These are phyloP conservation scores for Neonectria magnoliae DNA, from an alignment of 2,329 filamentous ascomycete species.

Conservation along the genomic window DNA sequence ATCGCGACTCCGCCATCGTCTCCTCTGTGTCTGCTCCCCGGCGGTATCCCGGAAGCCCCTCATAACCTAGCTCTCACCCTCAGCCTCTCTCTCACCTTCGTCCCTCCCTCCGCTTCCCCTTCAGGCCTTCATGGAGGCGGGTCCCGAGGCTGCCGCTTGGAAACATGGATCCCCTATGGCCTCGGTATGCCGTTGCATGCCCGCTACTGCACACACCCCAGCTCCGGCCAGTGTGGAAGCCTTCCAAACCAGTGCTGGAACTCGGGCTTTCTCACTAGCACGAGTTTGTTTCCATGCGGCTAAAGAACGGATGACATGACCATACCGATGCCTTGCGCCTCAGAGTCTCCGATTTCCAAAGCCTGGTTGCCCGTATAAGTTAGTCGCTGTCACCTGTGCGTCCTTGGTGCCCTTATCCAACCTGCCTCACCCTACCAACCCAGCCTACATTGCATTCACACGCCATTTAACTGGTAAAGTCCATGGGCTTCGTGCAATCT, in stretches of 20 bases:
- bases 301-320: constrained; percentile 21
- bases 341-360: constrained; percentile 1
- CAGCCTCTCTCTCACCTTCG: constrained; percentile 7
- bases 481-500: background rate
- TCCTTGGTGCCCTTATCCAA: constrained; percentile 1
- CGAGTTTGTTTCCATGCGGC: constrained; percentile 10
- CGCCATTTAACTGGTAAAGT: background rate
- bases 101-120: constrained; percentile 2
- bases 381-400: constrained; percentile 16
- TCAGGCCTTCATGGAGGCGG: background rate
- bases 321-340: constrained; percentile 4
- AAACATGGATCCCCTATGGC: background rate
- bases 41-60: constrained; percentile 21
- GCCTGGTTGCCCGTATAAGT: constrained; percentile 28
- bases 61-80: background rate
- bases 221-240: constrained; percentile 7
- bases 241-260: background rate
- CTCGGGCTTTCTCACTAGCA: constrained; percentile 15
- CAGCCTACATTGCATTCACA: background rate
- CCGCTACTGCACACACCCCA: constrained; percentile 24
- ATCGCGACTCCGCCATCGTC: constrained; percentile 6
- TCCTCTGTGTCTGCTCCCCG: constrained; percentile 21
- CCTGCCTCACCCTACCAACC: constrained; percentile 6
- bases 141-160: constrained; percentile 5
- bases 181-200: background rate